Evolutionary conservation across 805 yeast genomes (phyloP), one percentile per base, ranked within the genome.

Genomic region (Saturnispora sekii): DNA sequence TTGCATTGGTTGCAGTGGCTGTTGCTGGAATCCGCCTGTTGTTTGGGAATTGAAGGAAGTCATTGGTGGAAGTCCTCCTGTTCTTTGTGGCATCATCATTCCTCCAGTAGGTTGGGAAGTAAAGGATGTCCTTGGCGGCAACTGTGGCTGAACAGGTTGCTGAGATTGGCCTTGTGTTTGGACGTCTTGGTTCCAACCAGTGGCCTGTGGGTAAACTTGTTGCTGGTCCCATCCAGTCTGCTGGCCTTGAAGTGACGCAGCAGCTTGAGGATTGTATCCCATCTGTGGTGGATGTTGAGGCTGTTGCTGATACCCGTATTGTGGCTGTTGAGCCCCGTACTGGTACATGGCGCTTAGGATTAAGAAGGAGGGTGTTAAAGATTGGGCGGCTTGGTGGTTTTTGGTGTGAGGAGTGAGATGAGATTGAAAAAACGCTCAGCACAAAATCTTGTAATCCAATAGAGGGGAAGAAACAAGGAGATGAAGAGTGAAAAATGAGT

Each of bases 171-270:
- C 61, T 9, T 64, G 63, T 28, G 63, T 55, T 39, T 48, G 53
- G 26, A 46, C 56, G 9, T 51, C 56, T 26, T 47, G 53, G 32
- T 41, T 61, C 58, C 63, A 69, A 1, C 73, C 74, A 2, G 73
- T 67, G 7, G 62, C 64, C 50, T 70, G 46, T n/a, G 17, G 47
- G 30, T 37, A 50, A 35, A 40, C 47, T 32, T 43, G 51, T 32
- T 43, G 48, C 35, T 43, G 53, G 10, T 48, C 51, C 14, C 49
- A 49, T 3, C 55, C 50, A n/a, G 55, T 46, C 14, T 41, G 42
- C 29, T 47, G 52, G 17, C 40, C 37, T 29, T 31, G 36, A 9
- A 43, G 40, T 15, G 41, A 43, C 28, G 40, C 74, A 12, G 40
- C 74, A 12, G 66, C 33, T 47, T 54, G 58, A 17, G 56, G 31